These are phyloP conservation scores for Leptomonas seymouri DNA, from an alignment of 208 protist species.

Conservation along the genomic window DNA sequence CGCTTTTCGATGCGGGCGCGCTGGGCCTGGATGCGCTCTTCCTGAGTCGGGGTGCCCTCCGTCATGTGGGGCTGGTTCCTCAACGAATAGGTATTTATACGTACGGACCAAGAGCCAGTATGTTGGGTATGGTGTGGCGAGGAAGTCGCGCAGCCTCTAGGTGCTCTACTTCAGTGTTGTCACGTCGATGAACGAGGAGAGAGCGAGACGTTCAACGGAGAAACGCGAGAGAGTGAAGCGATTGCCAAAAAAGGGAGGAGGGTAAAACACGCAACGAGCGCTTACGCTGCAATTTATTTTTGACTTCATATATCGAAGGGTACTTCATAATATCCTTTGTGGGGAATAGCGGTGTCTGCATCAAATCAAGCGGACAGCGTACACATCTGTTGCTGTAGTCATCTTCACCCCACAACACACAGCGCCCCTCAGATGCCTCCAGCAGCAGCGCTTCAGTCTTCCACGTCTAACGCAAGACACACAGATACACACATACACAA, in stretches of 20 bases:
- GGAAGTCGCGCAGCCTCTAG: not conserved
- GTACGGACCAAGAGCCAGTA: no score
- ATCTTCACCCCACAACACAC: no score
- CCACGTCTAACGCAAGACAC: no score
- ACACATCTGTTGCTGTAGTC: no score
- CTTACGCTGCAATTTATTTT: no score
- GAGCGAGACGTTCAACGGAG: not conserved
- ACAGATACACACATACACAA: not conserved
- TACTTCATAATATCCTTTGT: no score
- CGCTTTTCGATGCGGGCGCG: slow-evolving; percentile 46
- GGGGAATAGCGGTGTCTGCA: no score
- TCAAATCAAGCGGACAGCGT: no score
- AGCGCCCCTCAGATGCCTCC: no score
- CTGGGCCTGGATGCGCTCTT: slow-evolving; percentile 66
- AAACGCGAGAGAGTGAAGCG: not conserved
- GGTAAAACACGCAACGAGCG: not conserved
- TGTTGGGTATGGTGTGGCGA: no score
- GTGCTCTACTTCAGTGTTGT: not conserved
- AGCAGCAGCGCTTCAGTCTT: no score
- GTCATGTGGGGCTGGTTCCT: slow-evolving; percentile 17
- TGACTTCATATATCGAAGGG: no score
- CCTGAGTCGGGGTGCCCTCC: slow-evolving; percentile 33
- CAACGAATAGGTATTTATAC: not conserved
- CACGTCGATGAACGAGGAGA: not conserved
- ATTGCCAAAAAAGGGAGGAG: not conserved